Evolutionary conservation across 257 asterid species (phyloP), one percentile per base, ranked within the genome.

Genomic region (Petunia axillaris): DNA sequence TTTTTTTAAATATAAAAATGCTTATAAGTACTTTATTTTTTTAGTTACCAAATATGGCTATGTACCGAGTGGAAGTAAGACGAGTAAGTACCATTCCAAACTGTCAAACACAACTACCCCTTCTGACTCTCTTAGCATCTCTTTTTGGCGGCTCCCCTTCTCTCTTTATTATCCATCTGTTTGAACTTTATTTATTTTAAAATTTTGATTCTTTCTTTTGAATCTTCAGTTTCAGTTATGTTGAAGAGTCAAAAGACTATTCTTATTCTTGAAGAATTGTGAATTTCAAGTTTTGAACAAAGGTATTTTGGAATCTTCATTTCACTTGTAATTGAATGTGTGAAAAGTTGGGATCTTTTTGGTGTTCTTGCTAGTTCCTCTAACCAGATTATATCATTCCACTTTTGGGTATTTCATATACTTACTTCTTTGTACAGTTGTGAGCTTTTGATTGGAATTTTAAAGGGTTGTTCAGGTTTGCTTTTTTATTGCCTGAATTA

Each of bases 291-390:
- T 25, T 64, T 63, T 65, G 71, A 70, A 40, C 37, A 46, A 25
- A 38, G 77, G 62, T 48, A 48, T 53, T 46, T 80, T 81, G 5
- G 76, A 73, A 48, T 38, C 57, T 50, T n/a, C 41, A 40, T 73
- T 71, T 46, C 68, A 36, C 58, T 82, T 71, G 70, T 46, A 43
- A 76, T 80, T 76, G 41, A 48, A 71, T 52, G 55, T 78, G 82
- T 81, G 81, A 64, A 86, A 81, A 84, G 81, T 54, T 85, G 54
- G 67, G 39, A 46, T 76, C 75, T 80, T 85, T 84, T 64, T 62
- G 77, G 70, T 84, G 9, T 82, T 57, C 16, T 16, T 16, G 44
- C 43, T 76, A 36, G 68, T 14, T 78, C 75, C 55, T 84, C 68
- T 79, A 60, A 78, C 84, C 57, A 25, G 78, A 81, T 67, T 41